Percentiles rank a stretch among this genome's conserved stretches.
Conservation (phyloP, 805 yeast species). For the Lipomyces orientalis region DNA sequence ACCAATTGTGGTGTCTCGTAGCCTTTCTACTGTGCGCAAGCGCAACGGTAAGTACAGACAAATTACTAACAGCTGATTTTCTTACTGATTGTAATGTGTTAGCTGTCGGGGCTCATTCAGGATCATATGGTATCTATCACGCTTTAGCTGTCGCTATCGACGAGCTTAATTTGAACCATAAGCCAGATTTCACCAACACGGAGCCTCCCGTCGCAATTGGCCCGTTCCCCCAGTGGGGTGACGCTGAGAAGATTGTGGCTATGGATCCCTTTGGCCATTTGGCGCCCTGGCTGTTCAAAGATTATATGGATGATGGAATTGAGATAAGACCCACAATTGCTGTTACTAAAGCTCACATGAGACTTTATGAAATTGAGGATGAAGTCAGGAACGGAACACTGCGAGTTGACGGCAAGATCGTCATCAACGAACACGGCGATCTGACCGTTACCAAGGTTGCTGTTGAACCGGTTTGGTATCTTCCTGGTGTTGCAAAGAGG, state of each 20-base stretch:
- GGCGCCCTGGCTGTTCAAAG: slow-evolving; percentile 63
- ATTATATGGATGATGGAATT: slow-evolving; percentile 52
- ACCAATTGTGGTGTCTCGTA: slow-evolving; percentile 62
- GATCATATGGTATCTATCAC: slow-evolving; percentile 67
- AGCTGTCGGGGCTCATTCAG: slow-evolving; percentile 65
- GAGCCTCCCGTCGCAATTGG: slow-evolving; percentile 64
- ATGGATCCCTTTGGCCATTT: slow-evolving; percentile 72
- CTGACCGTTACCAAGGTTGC: slow-evolving; percentile 68
- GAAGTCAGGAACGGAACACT: slow-evolving; percentile 60
- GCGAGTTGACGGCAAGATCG: slow-evolving; percentile 64
- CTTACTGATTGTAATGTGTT: slow-evolving; percentile 2
- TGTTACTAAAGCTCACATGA: slow-evolving; percentile 69
- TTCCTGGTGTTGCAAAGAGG: slow-evolving; percentile 71
- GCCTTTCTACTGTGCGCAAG: slow-evolving; percentile 54
- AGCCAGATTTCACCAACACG: slow-evolving; percentile 66
- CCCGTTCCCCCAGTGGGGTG: slow-evolving; percentile 63
- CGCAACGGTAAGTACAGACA: slow-evolving; percentile 53
- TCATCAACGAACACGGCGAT: slow-evolving; percentile 64
- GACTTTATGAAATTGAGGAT: slow-evolving; percentile 62
- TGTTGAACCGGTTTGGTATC: slow-evolving; percentile 72
- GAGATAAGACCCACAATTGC: slow-evolving; percentile 70
- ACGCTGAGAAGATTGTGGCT: slow-evolving; percentile 61
- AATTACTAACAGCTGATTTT: not conserved
- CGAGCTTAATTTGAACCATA: slow-evolving; percentile 58
- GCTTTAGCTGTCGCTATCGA: slow-evolving; percentile 68